Evolutionary conservation across 371 early-diverging fungal species (phyloP).

Genomic region (Haplosporangium sp.): DNA sequence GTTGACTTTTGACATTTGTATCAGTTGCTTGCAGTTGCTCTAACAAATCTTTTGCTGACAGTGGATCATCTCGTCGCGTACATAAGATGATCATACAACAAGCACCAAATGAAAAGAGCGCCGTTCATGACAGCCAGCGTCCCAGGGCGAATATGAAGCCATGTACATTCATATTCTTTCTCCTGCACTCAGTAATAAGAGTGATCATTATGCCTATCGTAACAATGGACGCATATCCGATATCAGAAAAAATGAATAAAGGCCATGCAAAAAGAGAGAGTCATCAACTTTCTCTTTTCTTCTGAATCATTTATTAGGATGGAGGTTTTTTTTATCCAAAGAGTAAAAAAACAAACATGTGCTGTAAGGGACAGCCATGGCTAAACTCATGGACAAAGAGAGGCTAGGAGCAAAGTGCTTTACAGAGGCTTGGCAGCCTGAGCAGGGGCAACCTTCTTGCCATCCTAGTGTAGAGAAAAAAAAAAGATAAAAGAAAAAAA

Average conservation of each 20-base stretch:
- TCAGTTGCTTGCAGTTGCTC: too few relatives aligned
- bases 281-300: slow-evolving; percentile 20
- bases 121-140: too few relatives aligned
- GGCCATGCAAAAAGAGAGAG: slow-evolving; percentile 29
- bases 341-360: not conserved
- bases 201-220: too few relatives aligned
- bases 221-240: too few relatives aligned
- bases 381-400: slow-evolving; percentile 3
- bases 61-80: too few relatives aligned
- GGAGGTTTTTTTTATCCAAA: not conserved
- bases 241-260: slow-evolving; percentile 9
- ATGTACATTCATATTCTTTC: too few relatives aligned
- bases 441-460: slow-evolving; percentile 65
- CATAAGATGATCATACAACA: too few relatives aligned
- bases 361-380: not conserved
- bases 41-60: too few relatives aligned
- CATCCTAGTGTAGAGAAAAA: slow-evolving; percentile 54
- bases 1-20: too few relatives aligned
- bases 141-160: too few relatives aligned
- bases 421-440: slow-evolving; percentile 56
- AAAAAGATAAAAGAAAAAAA: not conserved
- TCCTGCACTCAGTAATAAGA: too few relatives aligned
- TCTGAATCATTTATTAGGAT: slow-evolving; percentile 36
- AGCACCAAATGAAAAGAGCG: too few relatives aligned
- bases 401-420: slow-evolving; percentile 12